These are phyloP conservation scores for Leccinum pachyderme DNA, from an alignment of 1,284 basidiomycete species.

Conservation along the genomic window DNA sequence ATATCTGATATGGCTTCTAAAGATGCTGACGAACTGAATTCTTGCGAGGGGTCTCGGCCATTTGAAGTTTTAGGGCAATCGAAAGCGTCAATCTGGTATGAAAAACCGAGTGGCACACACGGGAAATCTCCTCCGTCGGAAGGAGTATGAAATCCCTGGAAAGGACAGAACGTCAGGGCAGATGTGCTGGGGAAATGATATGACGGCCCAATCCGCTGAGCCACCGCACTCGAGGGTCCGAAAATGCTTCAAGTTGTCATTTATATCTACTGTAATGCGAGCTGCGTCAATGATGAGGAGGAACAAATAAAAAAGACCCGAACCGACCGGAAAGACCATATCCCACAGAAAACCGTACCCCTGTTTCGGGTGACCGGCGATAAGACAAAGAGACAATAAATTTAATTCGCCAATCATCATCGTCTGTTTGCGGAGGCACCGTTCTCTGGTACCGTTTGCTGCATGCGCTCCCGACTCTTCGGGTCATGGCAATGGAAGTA, in stretches of 20 bases:
- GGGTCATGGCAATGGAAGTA: neutral
- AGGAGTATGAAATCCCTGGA: neutral
- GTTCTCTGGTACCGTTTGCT: too few relatives aligned
- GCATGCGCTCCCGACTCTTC: too few relatives aligned
- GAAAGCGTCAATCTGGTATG: neutral
- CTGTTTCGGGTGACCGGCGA: neutral
- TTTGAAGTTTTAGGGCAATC: neutral
- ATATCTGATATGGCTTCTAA: neutral
- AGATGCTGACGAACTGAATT: neutral
- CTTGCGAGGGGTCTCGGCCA: neutral
- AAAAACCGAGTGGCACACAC: neutral
- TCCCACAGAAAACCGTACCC: neutral
- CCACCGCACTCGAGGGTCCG: neutral
- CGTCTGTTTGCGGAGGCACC: neutral
- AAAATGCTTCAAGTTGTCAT: neutral
- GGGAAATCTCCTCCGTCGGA: neutral
- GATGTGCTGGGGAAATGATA: neutral
- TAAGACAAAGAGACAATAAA: neutral
- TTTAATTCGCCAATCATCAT: constrained; percentile 1
- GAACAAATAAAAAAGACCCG: neutral
- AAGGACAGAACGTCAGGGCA: neutral
- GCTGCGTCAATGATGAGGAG: neutral
- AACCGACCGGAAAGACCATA: neutral
- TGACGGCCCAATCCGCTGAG: too few relatives aligned
- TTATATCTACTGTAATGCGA: neutral